phyloP scores from a whole-genome alignment of 2,329 filamentous ascomycete species.

The Alternaria postmessia region DNA sequence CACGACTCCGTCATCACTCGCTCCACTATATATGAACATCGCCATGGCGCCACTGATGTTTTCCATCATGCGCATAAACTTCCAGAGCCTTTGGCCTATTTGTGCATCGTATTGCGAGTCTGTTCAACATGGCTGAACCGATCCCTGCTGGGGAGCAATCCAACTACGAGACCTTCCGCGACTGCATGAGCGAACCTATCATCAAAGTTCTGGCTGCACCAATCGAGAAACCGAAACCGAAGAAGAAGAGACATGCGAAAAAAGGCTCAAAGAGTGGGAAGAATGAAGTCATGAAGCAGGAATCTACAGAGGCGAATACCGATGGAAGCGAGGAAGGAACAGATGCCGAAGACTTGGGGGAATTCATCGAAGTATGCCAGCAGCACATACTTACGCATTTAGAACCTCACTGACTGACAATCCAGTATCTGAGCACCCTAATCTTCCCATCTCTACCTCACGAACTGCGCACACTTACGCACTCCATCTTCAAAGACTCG shows the following conservation, averaged over 20 bases:
- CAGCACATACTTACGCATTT: background rate
- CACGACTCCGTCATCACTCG: slow-evolving; percentile 31
- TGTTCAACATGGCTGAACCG: slow-evolving; percentile 36
- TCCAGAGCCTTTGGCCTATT: background rate
- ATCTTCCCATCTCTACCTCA: slow-evolving; percentile 72
- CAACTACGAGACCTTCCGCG: slow-evolving; percentile 75
- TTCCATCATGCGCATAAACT: slow-evolving; percentile 7
- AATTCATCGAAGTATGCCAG: slow-evolving; percentile 73
- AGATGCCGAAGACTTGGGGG: slow-evolving; percentile 73
- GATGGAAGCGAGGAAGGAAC: slow-evolving; percentile 31
- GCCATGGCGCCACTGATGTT: slow-evolving; percentile 16
- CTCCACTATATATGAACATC: slow-evolving; percentile 25
- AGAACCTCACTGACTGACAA: slow-evolving; percentile 1
- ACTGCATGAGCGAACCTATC: slow-evolving; percentile 74
- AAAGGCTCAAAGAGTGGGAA: slow-evolving; percentile 44
- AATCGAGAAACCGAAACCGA: slow-evolving; percentile 54
- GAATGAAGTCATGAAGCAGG: slow-evolving; percentile 13
- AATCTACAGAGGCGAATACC: slow-evolving; percentile 10
- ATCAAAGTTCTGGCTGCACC: slow-evolving; percentile 66
- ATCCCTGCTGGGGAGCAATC: slow-evolving; percentile 50
- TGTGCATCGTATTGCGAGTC: background rate
- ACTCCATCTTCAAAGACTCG: slow-evolving; percentile 63
- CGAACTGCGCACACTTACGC: slow-evolving; percentile 68
- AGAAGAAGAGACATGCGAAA: slow-evolving; percentile 52
- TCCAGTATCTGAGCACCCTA: slow-evolving; percentile 72